These are phyloP conservation scores for Vigna hirtella DNA, from an alignment of 306 rosid species.

Conservation along the genomic window DNA sequence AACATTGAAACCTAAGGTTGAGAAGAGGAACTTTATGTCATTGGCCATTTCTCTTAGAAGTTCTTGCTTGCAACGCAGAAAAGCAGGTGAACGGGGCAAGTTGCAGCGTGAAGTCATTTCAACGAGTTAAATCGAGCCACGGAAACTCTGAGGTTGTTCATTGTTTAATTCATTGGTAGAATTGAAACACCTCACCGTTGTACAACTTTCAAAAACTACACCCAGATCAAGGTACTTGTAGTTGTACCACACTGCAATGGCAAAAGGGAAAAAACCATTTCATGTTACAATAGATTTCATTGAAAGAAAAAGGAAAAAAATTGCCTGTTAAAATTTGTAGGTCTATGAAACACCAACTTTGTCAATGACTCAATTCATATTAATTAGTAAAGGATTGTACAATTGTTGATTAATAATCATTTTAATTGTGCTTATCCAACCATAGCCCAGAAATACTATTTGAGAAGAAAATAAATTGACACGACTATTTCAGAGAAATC, in stretches of 20 bases:
- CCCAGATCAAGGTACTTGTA: not conserved
- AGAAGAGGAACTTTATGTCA: not conserved
- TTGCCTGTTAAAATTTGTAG: not conserved
- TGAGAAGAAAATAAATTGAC: not conserved
- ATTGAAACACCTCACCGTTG: not conserved
- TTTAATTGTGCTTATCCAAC: too few species aligned
- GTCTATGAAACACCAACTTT: too few species aligned
- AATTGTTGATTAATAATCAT: too few species aligned
- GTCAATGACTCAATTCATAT: too few species aligned
- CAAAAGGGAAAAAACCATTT: not conserved
- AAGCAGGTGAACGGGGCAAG: slow-evolving; percentile 1
- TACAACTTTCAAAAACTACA: not conserved
- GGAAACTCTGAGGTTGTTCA: not conserved
- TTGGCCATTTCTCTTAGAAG: not conserved
- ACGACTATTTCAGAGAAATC: not conserved
- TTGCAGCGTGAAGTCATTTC: not conserved
- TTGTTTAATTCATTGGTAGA: not conserved
- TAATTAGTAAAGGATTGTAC: too few species aligned
- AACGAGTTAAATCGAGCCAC: not conserved
- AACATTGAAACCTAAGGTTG: not conserved
- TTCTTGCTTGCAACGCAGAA: not conserved
- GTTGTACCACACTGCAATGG: not conserved
- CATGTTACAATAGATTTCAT: not conserved
- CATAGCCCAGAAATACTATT: too few species aligned
- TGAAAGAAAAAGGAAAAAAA: not conserved